Evolutionary conservation across 805 yeast species (phyloP), one percentile per base, ranked within the genome.

Genomic region (Pichia deserticola): DNA sequence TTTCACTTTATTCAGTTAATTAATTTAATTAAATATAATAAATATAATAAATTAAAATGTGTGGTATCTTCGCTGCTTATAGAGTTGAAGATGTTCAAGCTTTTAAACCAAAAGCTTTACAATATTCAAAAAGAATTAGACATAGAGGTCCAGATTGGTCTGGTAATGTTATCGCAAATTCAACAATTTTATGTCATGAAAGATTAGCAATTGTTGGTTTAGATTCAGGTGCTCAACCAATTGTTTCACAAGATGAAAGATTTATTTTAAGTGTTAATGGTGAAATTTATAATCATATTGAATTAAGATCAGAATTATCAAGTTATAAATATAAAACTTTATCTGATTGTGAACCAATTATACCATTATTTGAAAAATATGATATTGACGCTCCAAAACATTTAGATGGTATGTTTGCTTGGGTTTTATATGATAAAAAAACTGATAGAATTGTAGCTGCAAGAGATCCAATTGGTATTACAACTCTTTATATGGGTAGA

Each of bases 71-170:
- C 66, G 97, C 97, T 54, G 89, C 95, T 45, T 88, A 78, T 71
- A 82, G 76, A 70, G 92, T 87, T 64, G 84, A 82, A 40, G 86
- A 89, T 57, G 84, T 86, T 53, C 83, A 84, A 60, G 72, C 75
- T 49, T 93, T 86, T 78, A 92, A 90, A 71, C 79, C 83, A 55
- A 83, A 83, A 65, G 98, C 98, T 42, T 76, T 93, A 54, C 95
- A 88, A 68, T 77, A 88, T 67, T 78, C 98, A 54, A 92, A 89
- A 71, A 81, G 90, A 72, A 85, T 92, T 68, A 84, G 99, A 74
- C 99, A 93, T 72, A 84, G 99, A 72, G 99, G 99, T 64, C 99
- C 99, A 59, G 99, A 93, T 72, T 93, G 99, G 99, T 78, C 89
- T 37, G 99, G 99, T 64, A 89, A 89, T 81, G 67, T 77, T 57